Percentiles rank a stretch among this genome's conserved stretches.
Evolutionary conservation across 1,284 basidiomycete species (phyloP).

Genomic region (Ustilago cynodontis): DNA sequence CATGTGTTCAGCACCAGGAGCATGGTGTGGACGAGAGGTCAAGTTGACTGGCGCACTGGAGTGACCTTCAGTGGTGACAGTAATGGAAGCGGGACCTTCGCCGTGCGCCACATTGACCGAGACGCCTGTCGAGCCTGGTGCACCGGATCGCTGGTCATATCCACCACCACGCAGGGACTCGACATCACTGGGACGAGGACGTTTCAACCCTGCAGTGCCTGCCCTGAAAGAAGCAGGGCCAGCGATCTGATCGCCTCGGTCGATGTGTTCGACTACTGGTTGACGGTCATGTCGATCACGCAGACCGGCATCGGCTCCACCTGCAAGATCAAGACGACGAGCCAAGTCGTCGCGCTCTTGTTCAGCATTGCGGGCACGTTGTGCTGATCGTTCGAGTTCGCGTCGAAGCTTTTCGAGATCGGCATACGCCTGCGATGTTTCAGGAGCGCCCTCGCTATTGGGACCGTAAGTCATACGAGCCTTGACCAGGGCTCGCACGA

Average conservation of each 20-base stretch:
- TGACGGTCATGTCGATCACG: constrained; percentile 31
- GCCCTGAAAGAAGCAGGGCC: neutral
- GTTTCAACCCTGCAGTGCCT: constrained; percentile 11
- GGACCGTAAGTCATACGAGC: constrained; percentile 39
- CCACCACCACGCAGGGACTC: constrained; percentile 9
- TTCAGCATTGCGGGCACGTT: constrained; percentile 47
- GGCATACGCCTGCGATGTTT: constrained; percentile 36
- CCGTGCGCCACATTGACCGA: constrained; percentile 38
- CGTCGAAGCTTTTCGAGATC: constrained; percentile 50
- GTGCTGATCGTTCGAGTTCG: constrained; percentile 40
- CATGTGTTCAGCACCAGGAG: constrained; percentile 10
- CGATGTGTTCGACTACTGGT: constrained; percentile 10
- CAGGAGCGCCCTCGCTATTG: constrained; percentile 9
- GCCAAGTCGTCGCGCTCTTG: constrained; percentile 48
- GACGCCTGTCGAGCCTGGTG: constrained; percentile 3
- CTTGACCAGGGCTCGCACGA: constrained; percentile 49
- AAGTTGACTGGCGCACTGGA: constrained; percentile 16
- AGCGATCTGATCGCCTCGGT: neutral
- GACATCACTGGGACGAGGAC: constrained; percentile 23
- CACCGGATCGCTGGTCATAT: constrained; percentile 24
- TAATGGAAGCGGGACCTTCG: constrained; percentile 37
- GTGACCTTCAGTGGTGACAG: constrained; percentile 21
- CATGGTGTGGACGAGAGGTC: constrained; percentile 18
- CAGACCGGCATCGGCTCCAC: constrained; percentile 6
- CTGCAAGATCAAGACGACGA: constrained; percentile 45